Evolutionary conservation across 345 rosid genomes (phyloP), one percentile per base, ranked within the genome.

Genomic region (Lagerstroemia speciosa): DNA sequence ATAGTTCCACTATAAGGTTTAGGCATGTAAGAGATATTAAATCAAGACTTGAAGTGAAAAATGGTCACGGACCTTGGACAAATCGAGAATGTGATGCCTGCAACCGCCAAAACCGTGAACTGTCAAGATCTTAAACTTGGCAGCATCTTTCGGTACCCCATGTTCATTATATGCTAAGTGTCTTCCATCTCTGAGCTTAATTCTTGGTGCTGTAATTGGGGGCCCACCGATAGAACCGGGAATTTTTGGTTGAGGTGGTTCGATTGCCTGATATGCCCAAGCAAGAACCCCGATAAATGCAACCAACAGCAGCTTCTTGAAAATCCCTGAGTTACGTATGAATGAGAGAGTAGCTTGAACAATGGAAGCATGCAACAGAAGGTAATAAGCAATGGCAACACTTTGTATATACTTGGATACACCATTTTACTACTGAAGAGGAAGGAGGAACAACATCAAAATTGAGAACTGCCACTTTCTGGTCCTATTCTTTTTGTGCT

Each of bases 111-210:
- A 38, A 31, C 69, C 26, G 27, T 74, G 76, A 16, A 74, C 43
- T 26, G 19, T 63, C 38, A 74, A 30, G n/a, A 74, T 41, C 65
- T 50, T 74, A 43, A 32, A 68, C 32, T 31, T 68, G n/a, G 76
- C 76, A 5, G 5, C n/a, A 4, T 68, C 72, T 69, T 62, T 74
- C 9, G 72, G 65, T 26, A 69, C 69, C 29, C 76, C 76, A 40
- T 64, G 69, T 31, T 74, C 76, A 57, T 64, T 68, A 36, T 74
- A 74, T 29, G 76, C 76, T 24, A 74, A 62, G 38, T 74, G 72
- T 34, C 76, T 69, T 32, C 76, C 76, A 63, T 74, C 76, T 64
- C 76, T 38, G 65, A 74, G 76, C 72, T 64, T 41, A 45, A 74
- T 64, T 64, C 76, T 69, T 3, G 65, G 72, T 63, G 76, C 72